Conservation (phyloP, 345 rosid genomes). For the Pugionium dolabratum region DNA sequence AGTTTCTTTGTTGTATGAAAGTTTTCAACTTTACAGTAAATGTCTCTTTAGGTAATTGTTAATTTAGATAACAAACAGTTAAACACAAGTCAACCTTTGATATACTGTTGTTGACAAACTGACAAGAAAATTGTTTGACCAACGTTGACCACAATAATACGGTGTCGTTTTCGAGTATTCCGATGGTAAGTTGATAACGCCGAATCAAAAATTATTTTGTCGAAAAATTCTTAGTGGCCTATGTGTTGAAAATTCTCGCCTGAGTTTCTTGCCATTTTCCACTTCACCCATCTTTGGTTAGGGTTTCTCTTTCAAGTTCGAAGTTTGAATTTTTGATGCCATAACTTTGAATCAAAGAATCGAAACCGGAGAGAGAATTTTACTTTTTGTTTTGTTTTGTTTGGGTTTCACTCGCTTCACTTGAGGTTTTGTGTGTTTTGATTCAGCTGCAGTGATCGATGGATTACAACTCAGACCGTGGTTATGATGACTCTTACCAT, state of each 20-base stretch:
- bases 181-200: constrained; percentile 33
- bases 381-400: not conserved
- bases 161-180: constrained; percentile 19
- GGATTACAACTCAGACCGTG: constrained; percentile 40
- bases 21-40: constrained; percentile 11
- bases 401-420: constrained; percentile 14
- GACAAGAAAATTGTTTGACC: constrained; percentile 25
- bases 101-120: constrained; percentile 19
- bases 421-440: constrained; percentile 13
- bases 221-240: constrained; percentile 17
- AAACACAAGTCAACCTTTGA: constrained; percentile 34
- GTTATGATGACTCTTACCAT: constrained; percentile 26
- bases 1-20: constrained; percentile 20
- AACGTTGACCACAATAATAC: constrained; percentile 3
- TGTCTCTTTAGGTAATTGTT: constrained; percentile 9
- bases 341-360: not conserved
- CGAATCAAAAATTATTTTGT: constrained; percentile 17
- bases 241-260: constrained; percentile 16
- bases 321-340: constrained; percentile 14
- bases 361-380: constrained; percentile 10
- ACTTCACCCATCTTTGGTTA: constrained; percentile 22
- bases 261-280: constrained; percentile 31
- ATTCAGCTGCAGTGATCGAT: constrained; percentile 33
- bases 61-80: not conserved
- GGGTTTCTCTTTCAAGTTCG: constrained; percentile 29